Evolutionary conservation across 108 stramenopile species (phyloP), one percentile per base, ranked within the genome.

Genomic region (Nannochloropsis gaditana): DNA sequence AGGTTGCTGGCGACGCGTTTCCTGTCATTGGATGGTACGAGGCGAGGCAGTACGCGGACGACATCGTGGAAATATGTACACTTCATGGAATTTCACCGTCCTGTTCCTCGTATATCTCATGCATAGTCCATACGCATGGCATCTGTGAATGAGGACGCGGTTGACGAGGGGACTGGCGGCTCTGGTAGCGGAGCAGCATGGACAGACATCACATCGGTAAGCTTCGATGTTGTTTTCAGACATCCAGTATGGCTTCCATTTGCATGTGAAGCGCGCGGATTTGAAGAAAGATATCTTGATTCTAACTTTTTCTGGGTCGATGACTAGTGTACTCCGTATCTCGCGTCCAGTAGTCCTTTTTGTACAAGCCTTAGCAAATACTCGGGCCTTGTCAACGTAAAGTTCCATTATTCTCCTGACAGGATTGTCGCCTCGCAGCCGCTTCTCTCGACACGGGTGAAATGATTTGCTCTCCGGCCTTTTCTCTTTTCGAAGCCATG

Each of bases 401-500:
- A 31, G 31, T 31, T 73, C 59, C 59, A 73, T n/a, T 73, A 15
- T n/a, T 15, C 15, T 11, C 47, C 8, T 4, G n/a, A 3, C n/a
- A 73, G 59, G 59, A 73, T n/a, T 73, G 59, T n/a, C 59, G 59
- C 59, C 19, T n/a, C n/a, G 90, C 90, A 44, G 92, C 93, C 43
- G 82, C 86, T 11, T 87, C 91, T 43, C 83, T 94, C 73, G 85
- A 86, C 5, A 83, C 88, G 19, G 80, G 83, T 21, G 83, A 92
- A 85, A 82, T 94, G 31, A 90, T 91, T 84, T 85, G 84, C 41
- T 80, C 93, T 21, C 87, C 90, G 43, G 79, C 89, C 10, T 93
- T 96, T 82, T 87, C 85, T 82, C 84, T 96, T 43, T 91, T 92
- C 79, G 95, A 96, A 84, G 92, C 94, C 89, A 96, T 96, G 95